Evolutionary conservation across 306 rosid genomes (phyloP), one percentile per base, ranked within the genome.

Genomic region (Rubus parviflorus): DNA sequence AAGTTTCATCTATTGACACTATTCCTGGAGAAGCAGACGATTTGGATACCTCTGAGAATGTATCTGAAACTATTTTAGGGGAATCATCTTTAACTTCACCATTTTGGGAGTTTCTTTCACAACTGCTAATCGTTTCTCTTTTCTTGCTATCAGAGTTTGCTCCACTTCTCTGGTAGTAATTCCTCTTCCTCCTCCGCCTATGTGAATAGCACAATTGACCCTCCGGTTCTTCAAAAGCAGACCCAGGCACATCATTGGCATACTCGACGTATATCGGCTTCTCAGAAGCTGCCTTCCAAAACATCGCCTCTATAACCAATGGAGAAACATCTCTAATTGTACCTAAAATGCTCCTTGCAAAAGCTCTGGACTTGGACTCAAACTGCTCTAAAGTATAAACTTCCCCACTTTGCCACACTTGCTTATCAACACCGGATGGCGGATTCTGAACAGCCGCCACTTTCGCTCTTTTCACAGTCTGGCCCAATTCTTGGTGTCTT

Each of bases 371-470:
- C 86, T 95, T 95, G 43, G 97, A 77, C 83, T 95, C 99, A 67
- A 95, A 95, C 86, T 92, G 96, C 81, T 95, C 97, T 70, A 95
- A 79, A 75, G 97, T 89, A 86, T 95, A 95, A 42, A 77, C 66
- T 84, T 92, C 97, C 80, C 99, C 99, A 76, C 99, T 95, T 75
- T 95, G 97, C 97, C 99, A 95, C 12, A 95, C 99, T 87, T 95
- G 97, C 88, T 88, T 92, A 77, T 92, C 91, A 86, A 83, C 96
- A 76, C 83, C 74, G 4, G 82, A 75, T 19, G 75, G 58, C 66
- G 81, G 85, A 79, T 65, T 88, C 66, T 85, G 93, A 79, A 73
- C 89, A 4, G 62, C 78, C 7, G 76, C 83, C 84, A 93, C 97
- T 78, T 89, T 95, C 20, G 79, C 30, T 76, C 80, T 92, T 75